Conservation (phyloP, 306 rosid species). For the Parietaria judaica region DNA sequence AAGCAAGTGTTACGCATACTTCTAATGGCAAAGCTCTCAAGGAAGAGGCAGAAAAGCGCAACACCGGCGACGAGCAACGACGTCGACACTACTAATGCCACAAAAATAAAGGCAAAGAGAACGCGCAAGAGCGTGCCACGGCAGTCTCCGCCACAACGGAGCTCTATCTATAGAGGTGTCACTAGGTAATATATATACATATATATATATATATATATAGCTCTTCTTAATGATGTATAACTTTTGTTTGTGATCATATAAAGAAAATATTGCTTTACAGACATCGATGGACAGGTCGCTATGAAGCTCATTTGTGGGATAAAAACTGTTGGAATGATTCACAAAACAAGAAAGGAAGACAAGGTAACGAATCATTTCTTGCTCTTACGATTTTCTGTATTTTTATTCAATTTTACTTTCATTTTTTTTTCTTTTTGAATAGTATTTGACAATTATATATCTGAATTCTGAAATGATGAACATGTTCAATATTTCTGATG, state of each 20-base stretch:
- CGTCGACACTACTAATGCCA: neutral
- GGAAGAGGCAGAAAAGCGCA: constrained; percentile 29
- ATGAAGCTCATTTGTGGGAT: constrained; percentile 98
- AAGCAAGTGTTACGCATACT: neutral
- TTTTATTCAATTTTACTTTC: neutral
- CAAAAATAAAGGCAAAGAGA: constrained; percentile 34
- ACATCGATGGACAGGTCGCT: constrained; percentile 96
- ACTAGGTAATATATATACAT: constrained; percentile 69
- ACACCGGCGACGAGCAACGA: constrained; percentile 11
- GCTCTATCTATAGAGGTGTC: constrained; percentile 78
- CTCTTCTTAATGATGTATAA: too few relatives aligned
- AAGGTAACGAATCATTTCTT: constrained; percentile 36
- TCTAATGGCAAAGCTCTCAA: constrained; percentile 58
- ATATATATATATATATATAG: too few relatives aligned
- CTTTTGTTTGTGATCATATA: too few relatives aligned
- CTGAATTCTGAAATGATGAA: too few relatives aligned
- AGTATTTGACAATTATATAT: too few relatives aligned
- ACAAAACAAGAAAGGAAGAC: constrained; percentile 91
- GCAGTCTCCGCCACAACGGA: constrained; percentile 64
- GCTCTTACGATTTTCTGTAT: neutral
- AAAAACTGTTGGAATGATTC: constrained; percentile 87
- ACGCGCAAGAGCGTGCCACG: constrained; percentile 55
- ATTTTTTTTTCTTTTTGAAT: neutral
- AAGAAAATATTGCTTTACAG: constrained; percentile 20
- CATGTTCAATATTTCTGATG: neutral